Percentiles rank a stretch among this genome's conserved stretches.
Conservation (phyloP, 768 basidiomycete genomes). For the Auriscalpium microsporum region DNA sequence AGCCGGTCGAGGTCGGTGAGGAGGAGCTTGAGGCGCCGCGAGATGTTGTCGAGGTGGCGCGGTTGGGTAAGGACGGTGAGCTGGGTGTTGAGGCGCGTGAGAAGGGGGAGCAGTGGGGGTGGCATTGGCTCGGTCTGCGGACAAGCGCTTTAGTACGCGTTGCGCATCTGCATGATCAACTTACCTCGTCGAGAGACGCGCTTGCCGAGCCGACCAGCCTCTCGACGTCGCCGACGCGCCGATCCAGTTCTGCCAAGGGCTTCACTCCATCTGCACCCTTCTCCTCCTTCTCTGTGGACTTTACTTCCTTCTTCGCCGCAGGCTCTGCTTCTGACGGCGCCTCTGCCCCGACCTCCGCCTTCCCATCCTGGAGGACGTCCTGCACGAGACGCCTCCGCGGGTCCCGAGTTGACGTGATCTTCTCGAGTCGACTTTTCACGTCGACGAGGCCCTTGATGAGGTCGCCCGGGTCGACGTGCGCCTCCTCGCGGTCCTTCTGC, state of each 20-base stretch:
- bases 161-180: slow-evolving; percentile 9
- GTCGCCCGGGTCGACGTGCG: slow-evolving; percentile 62
- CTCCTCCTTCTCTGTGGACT: slow-evolving; percentile 4
- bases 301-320: slow-evolving; percentile 4
- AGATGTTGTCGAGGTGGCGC: slow-evolving; percentile 91
- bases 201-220: slow-evolving; percentile 75
- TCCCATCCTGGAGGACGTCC: slow-evolving; percentile 36
- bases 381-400: slow-evolving; percentile 58
- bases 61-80: slow-evolving; percentile 88
- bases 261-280: slow-evolving; percentile 27
- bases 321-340: slow-evolving; percentile 10
- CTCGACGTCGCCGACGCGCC: slow-evolving; percentile 78
- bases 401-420: slow-evolving; percentile 56
- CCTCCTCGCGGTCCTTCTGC: slow-evolving; percentile 48
- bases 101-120: slow-evolving; percentile 71
- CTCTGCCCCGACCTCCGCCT: slow-evolving; percentile 19
- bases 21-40: slow-evolving; percentile 85
- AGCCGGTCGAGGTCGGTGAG: slow-evolving; percentile 88
- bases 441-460: slow-evolving; percentile 73
- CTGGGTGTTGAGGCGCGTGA: slow-evolving; percentile 78
- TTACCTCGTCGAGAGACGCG: slow-evolving; percentile 74
- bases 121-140: slow-evolving; percentile 62
- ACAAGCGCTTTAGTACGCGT: neutral
- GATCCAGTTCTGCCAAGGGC: slow-evolving; percentile 68
- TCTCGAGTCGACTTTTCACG: slow-evolving; percentile 59